These are phyloP conservation scores for Ulota crispa DNA, from an alignment of 225 moss, liverwort and hornwort species.

Conservation along the genomic window DNA sequence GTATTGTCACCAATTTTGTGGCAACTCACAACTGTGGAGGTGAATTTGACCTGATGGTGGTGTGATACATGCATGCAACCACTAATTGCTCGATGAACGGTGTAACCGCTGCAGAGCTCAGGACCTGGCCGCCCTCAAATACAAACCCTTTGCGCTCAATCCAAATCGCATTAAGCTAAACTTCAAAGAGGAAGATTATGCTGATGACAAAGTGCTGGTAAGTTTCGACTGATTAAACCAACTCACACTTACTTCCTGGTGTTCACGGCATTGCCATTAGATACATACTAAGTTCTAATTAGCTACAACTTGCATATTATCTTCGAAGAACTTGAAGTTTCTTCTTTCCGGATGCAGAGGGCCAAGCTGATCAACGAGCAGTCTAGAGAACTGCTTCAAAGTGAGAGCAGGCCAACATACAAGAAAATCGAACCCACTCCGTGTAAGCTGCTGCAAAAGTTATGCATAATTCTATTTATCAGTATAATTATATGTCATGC, in stretches of 20 bases:
- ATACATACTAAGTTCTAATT: neutral
- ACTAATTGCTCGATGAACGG: neutral
- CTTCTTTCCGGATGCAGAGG: neutral
- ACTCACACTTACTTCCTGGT: no score
- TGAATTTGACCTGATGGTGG: no score
- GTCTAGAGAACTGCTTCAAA: neutral
- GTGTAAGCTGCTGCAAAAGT: no score
- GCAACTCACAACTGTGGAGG: neutral
- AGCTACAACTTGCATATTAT: neutral
- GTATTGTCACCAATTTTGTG: neutral
- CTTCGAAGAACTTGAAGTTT: no score
- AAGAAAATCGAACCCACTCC: no score
- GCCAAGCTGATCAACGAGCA: neutral
- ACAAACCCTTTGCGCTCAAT: neutral
- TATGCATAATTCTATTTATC: no score
- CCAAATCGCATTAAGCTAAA: neutral
- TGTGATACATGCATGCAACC: no score
- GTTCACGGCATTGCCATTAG: neutral
- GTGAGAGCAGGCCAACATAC: no score
- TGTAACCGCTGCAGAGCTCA: neutral
- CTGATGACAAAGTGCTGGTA: neutral
- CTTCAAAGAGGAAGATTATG: neutral
- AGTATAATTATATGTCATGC: neutral
- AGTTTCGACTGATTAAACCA: neutral
- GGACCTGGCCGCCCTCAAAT: conserved; percentile 13